Evolutionary conservation across 2,329 filamentous ascomycete species (phyloP), one percentile per base, ranked within the genome.

Genomic region (Fusarium sp.): DNA sequence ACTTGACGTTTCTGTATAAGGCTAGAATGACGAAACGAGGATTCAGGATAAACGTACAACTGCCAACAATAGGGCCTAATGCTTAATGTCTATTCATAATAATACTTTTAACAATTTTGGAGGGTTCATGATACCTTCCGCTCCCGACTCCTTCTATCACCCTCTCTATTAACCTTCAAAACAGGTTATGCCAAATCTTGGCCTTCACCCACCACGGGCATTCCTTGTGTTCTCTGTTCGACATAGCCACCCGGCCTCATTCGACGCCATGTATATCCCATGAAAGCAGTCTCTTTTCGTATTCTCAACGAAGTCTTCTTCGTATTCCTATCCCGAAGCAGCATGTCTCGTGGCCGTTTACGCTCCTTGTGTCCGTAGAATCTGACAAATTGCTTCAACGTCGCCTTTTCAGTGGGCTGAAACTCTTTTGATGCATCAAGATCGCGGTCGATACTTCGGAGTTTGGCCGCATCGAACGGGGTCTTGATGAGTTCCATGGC

Each of bases 221-320:
- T 19, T 22, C 62, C 64, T 7, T 20, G 20, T n/a, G 41, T 20
- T 54, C 53, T 59, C 39, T 57, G 43, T 9, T 70, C 59, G n/a
- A 67, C 60, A 49, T 77, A 80, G 5, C 76, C 75, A 11, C 73
- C 72, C 2, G 78, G 77, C 37, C 77, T 74, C 75, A 79, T 78
- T 61, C 89, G 83, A 14, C 89, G 87, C 83, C 96, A 98, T 3
- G 92, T 93, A 76, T 99, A 99, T 1, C 95, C 95, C 64, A 96
- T 79, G 78, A 98, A 98, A 0, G 93, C 94, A 26, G 87, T 91
- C 76, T 86, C 87, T 79, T 95, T 97, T 61, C 96, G 87, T 67
- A 96, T 85, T 70, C 92, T 89, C 78, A 98, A 82, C n/a, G 91
- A 93, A 17, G 84, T 82, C 40, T 83, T 84, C 40, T 88, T 90